Evolutionary conservation across 345 rosid species (phyloP), one percentile per base, ranked within the genome.

Genomic region (Eucalyptus curtisii): DNA sequence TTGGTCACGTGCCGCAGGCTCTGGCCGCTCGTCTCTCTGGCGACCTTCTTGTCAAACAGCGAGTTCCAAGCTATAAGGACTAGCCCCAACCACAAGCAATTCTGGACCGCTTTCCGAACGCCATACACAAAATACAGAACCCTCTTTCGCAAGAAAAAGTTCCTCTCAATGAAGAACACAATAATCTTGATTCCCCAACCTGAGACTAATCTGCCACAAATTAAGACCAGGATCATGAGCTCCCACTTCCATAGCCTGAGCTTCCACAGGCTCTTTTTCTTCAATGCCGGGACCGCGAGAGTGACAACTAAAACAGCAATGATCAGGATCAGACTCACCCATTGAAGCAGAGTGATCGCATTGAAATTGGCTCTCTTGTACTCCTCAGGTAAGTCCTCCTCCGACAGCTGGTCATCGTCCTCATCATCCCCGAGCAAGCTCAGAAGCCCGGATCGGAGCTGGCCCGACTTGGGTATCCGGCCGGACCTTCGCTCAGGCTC

Each of bases 231-330:
- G 79, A 96, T 49, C 89, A 96, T 89, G 8, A 96, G 96, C 90
- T 94, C 95, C 99, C 99, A 98, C 93, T 95, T 97, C 99, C 98
- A 97, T 10, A 98, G 82, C 80, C 89, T 87, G n/a, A 98, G 96
- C 37, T 94, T 81, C 95, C 96, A 93, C 22, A 96, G 14, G 2
- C 79, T 81, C 9, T 68, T 49, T 55, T 89, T 31, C 88, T 90
- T 95, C 86, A 94, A 86, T 2, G 91, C 49, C 19, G 42, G 91
- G 64, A 95, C 91, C 4, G 88, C 81, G 31, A 96, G 94, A 59
- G 94, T 96, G 85, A 94, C 94, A 14, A 94, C 42, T 13, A 96
- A 80, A 16, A 94, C 93, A 24, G 92, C 94, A 10, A 94, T 89
- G 6, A 96, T 94, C 7, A 92, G 88, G 52, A 97, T 19, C 88